These are phyloP conservation scores for Aspergillus ostianus DNA, from an alignment of 495 filamentous ascomycete species.

Conservation along the genomic window DNA sequence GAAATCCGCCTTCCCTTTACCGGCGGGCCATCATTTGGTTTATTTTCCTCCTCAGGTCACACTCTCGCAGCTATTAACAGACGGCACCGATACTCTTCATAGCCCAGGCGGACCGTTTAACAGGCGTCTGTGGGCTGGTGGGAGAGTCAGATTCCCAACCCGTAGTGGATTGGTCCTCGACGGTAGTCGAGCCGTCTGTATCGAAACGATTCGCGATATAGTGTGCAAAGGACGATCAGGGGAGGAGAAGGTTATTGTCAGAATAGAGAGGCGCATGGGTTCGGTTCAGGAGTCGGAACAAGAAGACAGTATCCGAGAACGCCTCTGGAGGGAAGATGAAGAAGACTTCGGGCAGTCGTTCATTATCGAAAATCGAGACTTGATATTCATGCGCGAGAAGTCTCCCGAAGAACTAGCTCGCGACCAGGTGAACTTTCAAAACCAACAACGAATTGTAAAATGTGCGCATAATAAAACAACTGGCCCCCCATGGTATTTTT, in stretches of 20 bases:
- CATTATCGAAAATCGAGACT: slow-evolving; percentile 53
- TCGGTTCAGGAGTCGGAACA: slow-evolving; percentile 34
- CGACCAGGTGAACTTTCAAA: slow-evolving; percentile 29
- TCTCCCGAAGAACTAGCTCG: slow-evolving; percentile 29
- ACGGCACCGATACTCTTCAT: slow-evolving; percentile 72
- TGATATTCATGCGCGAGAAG: slow-evolving; percentile 61
- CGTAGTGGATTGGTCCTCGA: slow-evolving; percentile 38
- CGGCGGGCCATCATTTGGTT: slow-evolving; percentile 59
- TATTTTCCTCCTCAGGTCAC: slow-evolving; percentile 68
- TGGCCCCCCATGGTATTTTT: neutral
- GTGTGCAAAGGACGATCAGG: slow-evolving; percentile 52
- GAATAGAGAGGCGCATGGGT: slow-evolving; percentile 52
- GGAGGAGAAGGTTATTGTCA: slow-evolving; percentile 60
- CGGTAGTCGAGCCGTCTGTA: slow-evolving; percentile 53
- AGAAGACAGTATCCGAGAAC: slow-evolving; percentile 32
- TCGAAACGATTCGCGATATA: slow-evolving; percentile 65
- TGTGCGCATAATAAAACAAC: slow-evolving; percentile 26
- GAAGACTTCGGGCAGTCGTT: slow-evolving; percentile 33
- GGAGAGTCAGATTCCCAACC: slow-evolving; percentile 40
- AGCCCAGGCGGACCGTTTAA: slow-evolving; percentile 63
- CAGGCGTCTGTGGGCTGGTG: slow-evolving; percentile 80
- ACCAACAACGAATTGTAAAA: slow-evolving; percentile 34
- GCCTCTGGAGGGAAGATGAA: slow-evolving; percentile 46
- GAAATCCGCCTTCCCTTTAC: slow-evolving; percentile 34
- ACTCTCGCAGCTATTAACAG: slow-evolving; percentile 56